Percentiles rank a stretch among this genome's conserved stretches.
phyloP scores from a whole-genome alignment of 768 basidiomycete species.

The Cystobasidium ongulense region DNA sequence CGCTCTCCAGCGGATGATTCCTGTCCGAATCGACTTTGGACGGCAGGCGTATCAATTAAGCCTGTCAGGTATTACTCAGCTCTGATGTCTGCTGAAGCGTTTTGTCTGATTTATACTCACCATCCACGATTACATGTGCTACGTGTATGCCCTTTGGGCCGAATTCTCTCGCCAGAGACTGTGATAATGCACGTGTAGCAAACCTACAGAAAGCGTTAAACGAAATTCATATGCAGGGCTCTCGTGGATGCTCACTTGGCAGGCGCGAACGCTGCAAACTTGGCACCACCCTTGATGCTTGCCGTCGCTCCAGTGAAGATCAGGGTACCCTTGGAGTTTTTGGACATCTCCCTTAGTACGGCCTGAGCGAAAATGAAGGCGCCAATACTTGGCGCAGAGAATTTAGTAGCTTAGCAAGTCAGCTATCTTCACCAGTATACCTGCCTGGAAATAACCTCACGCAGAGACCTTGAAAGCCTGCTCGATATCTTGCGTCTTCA shows the following conservation, averaged over 20 bases:
- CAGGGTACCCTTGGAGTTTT: constrained; percentile 34
- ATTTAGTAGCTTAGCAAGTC: neutral
- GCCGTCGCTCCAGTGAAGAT: constrained; percentile 42
- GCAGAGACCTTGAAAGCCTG: constrained; percentile 21
- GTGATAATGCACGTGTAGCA: constrained; percentile 32
- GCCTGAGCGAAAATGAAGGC: constrained; percentile 38
- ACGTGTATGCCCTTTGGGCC: constrained; percentile 41
- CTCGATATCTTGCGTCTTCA: constrained; percentile 15
- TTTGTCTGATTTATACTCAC: constrained; percentile 12
- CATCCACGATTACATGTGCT: constrained; percentile 41
- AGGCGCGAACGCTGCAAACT: constrained; percentile 39
- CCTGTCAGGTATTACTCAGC: too few relatives aligned
- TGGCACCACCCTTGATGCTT: constrained; percentile 36
- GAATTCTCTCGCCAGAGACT: constrained; percentile 41
- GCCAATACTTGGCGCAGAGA: constrained; percentile 26
- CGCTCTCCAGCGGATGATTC: constrained; percentile 10
- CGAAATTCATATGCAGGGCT: neutral
- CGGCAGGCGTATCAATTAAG: constrained; percentile 34
- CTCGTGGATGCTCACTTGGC: constrained; percentile 38
- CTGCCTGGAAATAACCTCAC: neutral
- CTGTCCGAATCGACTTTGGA: neutral
- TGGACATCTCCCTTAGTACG: constrained; percentile 8
- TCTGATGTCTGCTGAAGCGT: too few relatives aligned
- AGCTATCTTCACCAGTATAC: neutral
- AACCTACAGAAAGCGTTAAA: neutral